Evolutionary conservation across 2,329 filamentous ascomycete genomes (phyloP), one percentile per base, ranked within the genome.

Genomic region (Lachnellula cervina): DNA sequence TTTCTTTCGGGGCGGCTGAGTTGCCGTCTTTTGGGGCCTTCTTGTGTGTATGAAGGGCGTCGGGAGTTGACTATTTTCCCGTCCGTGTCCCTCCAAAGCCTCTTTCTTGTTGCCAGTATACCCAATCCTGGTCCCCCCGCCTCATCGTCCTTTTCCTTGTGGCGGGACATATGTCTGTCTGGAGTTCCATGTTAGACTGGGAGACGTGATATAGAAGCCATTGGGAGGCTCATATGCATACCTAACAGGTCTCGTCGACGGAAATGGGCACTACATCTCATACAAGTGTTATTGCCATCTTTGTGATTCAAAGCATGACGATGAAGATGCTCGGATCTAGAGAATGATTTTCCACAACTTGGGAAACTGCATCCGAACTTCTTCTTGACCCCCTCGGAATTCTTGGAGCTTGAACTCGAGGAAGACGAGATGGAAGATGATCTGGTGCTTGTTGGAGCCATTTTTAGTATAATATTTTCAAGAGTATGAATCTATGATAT

Each of bases 201-300:
- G 17, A 44, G 17, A 44, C 44, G 44, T 34, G 40, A 51, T 38
- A 34, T 17, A 28, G 34, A 5, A 32, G 48, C 40, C 2, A 40
- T 38, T 28, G 25, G 25, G 16, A 35, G 8, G 25, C 28, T 56
- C 21, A 34, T 21, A 35, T 46, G 62, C 75, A 67, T 71, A 81
- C 79, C 77, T 55, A 83, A 69, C 37, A 83, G 68, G 64, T 83
- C 80, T 32, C 75, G 76, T 44, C 80, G 72, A 49, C 78, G 77
- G 65, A 82, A 83, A 64, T 82, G 79, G 14, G 79, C 76, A 52
- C 76, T 74, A 56, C 80, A 83, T 64, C 80, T 72, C 53, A 74
- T 67, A 61, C 80, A 82, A 2, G 78, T 81, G 59, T 76, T 76
- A 25, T 77, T 75, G 2, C 72, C 71, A 52, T 73, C 71, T 32